Base-by-base conservation (phyloP, 352 stramenopile genomes). In the Pythium insidiosum region DNA sequence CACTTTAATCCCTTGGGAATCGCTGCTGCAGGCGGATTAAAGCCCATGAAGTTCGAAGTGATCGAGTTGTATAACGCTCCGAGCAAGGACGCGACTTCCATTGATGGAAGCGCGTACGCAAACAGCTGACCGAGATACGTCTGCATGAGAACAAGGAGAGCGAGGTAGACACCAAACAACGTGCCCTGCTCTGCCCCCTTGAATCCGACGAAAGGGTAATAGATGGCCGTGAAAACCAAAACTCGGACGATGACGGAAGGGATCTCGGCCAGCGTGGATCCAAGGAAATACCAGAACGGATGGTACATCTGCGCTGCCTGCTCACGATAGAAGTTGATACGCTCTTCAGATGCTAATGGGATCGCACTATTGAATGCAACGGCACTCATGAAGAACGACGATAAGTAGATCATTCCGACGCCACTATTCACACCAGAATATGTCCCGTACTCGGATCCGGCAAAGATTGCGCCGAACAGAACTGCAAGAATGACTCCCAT, bases 241-340 rank as follows among this genome's bases (percentile, higher is more conserved):
- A 38, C 47, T 6, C 43, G 33, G 7, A 36, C n/a, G 5, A 63
- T 33, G 4, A 66, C 47, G 30, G 51, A 66, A 6, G 63, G 63
- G 9, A 73, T 53, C 63, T 97, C 87, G 10, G 64, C 53, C 16
- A 95, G 20, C 12, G 67, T 81, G 26, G 72, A 80, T 15, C 71
- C 65, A 2, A 88, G 19, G 23, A 58, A 61, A 42, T 95, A 81
- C 28, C 72, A 63, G 15, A 56, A 50, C 25, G 70, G 40, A 30
- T 70, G 37, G 39, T 96, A 96, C 69, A 85, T 95, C 33, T 73
- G 46, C 3, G 72, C 66, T 13, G 74, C 67, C 38, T 84, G 77
- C 51, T 96, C 83, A 2, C 78, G 53, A 66, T 95, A 95, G 41
- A 84, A 96, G 44, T 82, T 75, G 26, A 73, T 77, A 20, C 85